Evolutionary conservation across 1,284 basidiomycete genomes (phyloP).

Genomic region (Tilletia caries): DNA sequence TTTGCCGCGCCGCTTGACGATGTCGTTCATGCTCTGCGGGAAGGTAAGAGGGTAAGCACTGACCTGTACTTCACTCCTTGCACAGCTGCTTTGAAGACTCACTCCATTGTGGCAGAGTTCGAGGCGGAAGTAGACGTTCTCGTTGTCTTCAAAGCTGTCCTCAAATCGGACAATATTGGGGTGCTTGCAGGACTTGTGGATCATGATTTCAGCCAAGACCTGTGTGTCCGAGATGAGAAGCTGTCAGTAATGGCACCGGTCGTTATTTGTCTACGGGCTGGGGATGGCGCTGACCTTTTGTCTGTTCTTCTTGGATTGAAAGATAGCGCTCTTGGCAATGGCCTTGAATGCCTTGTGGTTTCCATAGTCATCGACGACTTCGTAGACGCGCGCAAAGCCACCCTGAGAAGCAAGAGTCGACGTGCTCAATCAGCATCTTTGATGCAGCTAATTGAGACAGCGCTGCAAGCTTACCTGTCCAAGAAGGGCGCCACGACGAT

Average conservation of each 20-base stretch:
- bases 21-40: slow-evolving; percentile 70
- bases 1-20: slow-evolving; percentile 79
- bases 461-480: slow-evolving; percentile 32
- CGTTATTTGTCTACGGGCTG: no score
- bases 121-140: slow-evolving; percentile 95
- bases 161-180: slow-evolving; percentile 89
- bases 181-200: slow-evolving; percentile 84
- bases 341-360: slow-evolving; percentile 56
- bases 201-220: slow-evolving; percentile 98
- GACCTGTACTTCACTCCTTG: background rate
- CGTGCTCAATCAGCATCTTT: background rate
- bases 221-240: slow-evolving; percentile 39
- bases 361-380: slow-evolving; percentile 45
- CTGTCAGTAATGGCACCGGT: background rate
- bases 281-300: slow-evolving; percentile 54
- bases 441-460: background rate
- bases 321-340: slow-evolving; percentile 54
- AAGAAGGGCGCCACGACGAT: slow-evolving; percentile 39
- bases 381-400: slow-evolving; percentile 53
- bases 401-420: slow-evolving; percentile 38
- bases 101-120: slow-evolving; percentile 84
- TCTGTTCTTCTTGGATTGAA: slow-evolving; percentile 55
- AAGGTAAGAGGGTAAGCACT: slow-evolving; percentile 39
- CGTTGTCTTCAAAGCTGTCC: slow-evolving; percentile 91
- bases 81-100: no score